Evolutionary conservation across 768 basidiomycete genomes (phyloP).

Genomic region (Lactifluus volemus): DNA sequence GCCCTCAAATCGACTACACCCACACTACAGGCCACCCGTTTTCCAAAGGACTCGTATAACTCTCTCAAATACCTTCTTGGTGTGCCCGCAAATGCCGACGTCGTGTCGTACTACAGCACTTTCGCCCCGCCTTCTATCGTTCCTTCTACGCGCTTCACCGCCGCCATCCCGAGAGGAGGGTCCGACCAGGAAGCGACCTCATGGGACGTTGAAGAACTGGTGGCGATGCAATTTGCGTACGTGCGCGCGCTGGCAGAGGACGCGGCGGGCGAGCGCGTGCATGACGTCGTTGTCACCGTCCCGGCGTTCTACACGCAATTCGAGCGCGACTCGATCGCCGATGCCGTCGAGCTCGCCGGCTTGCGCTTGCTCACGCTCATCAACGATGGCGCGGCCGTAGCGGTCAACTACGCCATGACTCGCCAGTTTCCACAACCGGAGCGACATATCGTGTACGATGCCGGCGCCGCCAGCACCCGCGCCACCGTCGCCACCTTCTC

Average conservation of each 20-base stretch:
- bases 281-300: slow-evolving; percentile 82
- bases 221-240: slow-evolving; percentile 91
- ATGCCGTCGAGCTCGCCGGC: slow-evolving; percentile 89
- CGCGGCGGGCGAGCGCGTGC: slow-evolving; percentile 64
- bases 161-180: slow-evolving; percentile 32
- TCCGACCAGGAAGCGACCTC: slow-evolving; percentile 39
- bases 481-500: slow-evolving; percentile 72
- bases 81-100: slow-evolving; percentile 37
- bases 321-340: slow-evolving; percentile 85
- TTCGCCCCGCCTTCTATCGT: slow-evolving; percentile 51
- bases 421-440: slow-evolving; percentile 73
- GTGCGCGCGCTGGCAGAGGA: slow-evolving; percentile 81
- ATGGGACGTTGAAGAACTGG: slow-evolving; percentile 83
- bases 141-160: slow-evolving; percentile 45
- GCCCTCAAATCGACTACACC: too few species aligned
- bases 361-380: slow-evolving; percentile 76
- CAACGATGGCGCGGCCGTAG: slow-evolving; percentile 92
- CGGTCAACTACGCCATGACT: slow-evolving; percentile 97
- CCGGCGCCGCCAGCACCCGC: slow-evolving; percentile 75
- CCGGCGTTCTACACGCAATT: slow-evolving; percentile 86
- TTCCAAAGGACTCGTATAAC: slow-evolving; percentile 80
- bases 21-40: slow-evolving; percentile 69
- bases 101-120: slow-evolving; percentile 29
- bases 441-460: slow-evolving; percentile 89
- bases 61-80: slow-evolving; percentile 81